Conservation (phyloP, 2,329 filamentous ascomycete genomes). For the Talaromyces funiculosus region DNA sequence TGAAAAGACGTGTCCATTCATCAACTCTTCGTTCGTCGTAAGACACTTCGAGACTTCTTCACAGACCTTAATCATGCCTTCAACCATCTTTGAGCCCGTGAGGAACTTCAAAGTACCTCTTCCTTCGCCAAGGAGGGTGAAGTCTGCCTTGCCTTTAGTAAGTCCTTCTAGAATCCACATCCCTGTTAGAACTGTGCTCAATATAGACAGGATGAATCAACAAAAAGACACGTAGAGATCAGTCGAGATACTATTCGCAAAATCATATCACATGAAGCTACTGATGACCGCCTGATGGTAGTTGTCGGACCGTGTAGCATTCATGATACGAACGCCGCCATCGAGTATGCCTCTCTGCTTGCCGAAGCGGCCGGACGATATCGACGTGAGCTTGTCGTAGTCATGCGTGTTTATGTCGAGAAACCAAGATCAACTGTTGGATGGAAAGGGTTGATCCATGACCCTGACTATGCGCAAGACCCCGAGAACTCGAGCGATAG, state of each 20-base stretch:
- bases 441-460: slow-evolving; percentile 6
- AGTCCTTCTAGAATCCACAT: background rate
- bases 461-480: slow-evolving; percentile 1
- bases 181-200: background rate
- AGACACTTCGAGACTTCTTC: no score
- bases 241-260: slow-evolving; percentile 2
- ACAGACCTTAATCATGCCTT: background rate
- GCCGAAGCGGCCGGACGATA: background rate
- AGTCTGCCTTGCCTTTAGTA: background rate
- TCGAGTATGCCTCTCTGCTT: slow-evolving; percentile 6
- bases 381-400: slow-evolving; percentile 1
- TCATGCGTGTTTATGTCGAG: slow-evolving; percentile 7
- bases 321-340: slow-evolving; percentile 4
- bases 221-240: slow-evolving; percentile 1
- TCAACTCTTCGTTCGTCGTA: no score
- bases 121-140: slow-evolving; percentile 4
- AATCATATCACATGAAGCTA: background rate
- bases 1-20: no score
- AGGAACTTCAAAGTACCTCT: slow-evolving; percentile 2
- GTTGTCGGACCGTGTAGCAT: slow-evolving; percentile 5
- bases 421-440: slow-evolving; percentile 4
- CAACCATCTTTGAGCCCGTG: slow-evolving; percentile 1
- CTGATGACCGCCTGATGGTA: slow-evolving; percentile 3
- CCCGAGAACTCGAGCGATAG: background rate
- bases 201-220: slow-evolving; percentile 1